phyloP scores from a whole-genome alignment of 2,329 filamentous ascomycete species.

The Cytospora piceae region DNA sequence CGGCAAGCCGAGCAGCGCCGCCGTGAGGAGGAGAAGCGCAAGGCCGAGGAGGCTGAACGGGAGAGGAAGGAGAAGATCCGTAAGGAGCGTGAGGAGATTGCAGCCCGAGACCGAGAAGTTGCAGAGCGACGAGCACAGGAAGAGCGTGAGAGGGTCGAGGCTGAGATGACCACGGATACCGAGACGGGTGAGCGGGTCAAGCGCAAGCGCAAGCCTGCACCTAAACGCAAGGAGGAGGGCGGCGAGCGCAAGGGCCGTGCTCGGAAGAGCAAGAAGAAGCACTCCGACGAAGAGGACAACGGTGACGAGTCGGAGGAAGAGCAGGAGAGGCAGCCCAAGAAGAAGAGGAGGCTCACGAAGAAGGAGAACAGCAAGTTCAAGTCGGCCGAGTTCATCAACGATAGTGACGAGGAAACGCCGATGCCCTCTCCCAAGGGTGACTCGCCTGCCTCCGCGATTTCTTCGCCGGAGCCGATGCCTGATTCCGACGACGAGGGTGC shows the following conservation, averaged over 20 bases:
- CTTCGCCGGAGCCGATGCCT: conserved; percentile 27
- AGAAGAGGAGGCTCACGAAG: conserved; percentile 60
- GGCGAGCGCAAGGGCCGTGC: conserved; percentile 44
- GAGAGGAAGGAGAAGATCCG: conserved; percentile 80
- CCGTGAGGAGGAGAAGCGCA: conserved; percentile 76
- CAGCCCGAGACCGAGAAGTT: conserved; percentile 72
- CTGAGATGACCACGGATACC: conserved; percentile 78
- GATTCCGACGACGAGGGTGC: conserved; percentile 41
- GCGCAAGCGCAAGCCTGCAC: conserved; percentile 68
- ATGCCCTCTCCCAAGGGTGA: conserved; percentile 36
- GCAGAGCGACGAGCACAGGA: conserved; percentile 74
- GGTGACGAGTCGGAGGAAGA: conserved; percentile 53
- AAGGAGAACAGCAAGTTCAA: conserved; percentile 74
- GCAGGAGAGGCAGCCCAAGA: conserved; percentile 60
- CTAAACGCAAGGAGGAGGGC: conserved; percentile 38
- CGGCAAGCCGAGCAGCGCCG: conserved; percentile 79
- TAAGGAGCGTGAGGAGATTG: conserved; percentile 83
- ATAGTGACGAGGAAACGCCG: conserved; percentile 63
- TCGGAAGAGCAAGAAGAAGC: conserved; percentile 59
- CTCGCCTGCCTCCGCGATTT: conserved; percentile 31
- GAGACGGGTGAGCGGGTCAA: conserved; percentile 83
- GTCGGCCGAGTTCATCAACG: conserved; percentile 80
- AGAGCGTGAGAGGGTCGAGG: conserved; percentile 68
- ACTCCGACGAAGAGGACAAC: conserved; percentile 50
- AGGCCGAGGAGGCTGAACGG: conserved; percentile 68